Evolutionary conservation across 192 early-diverging fungal genomes (phyloP).

Genomic region (Backusella westeae): DNA sequence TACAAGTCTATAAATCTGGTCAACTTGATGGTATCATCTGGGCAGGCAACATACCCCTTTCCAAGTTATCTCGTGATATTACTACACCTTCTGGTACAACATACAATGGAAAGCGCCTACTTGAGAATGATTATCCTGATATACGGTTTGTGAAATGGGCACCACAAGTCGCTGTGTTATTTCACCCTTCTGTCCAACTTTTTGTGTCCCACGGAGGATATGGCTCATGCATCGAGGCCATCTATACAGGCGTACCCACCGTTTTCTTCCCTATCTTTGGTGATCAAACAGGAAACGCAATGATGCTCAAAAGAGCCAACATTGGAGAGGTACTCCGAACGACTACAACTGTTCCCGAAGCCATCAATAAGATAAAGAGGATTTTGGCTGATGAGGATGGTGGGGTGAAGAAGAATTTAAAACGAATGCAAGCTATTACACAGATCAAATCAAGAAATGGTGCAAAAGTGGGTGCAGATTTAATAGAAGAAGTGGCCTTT

Average conservation of each 20-base stretch:
- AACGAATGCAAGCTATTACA: background rate
- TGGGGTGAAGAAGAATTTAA: too few relatives aligned
- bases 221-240: slow-evolving; percentile 26
- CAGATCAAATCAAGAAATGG: slow-evolving; percentile 8
- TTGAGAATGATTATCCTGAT: background rate
- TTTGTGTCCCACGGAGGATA: slow-evolving; percentile 33
- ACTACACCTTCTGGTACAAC: background rate
- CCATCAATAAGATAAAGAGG: too few relatives aligned
- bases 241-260: slow-evolving; percentile 21
- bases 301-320: too few relatives aligned
- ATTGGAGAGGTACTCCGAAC: too few relatives aligned
- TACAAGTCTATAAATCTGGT: slow-evolving; percentile 15
- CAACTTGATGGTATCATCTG: slow-evolving; percentile 37
- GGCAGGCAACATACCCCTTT: background rate
- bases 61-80: background rate
- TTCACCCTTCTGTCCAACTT: slow-evolving; percentile 16
- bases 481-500: slow-evolving; percentile 25
- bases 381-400: too few relatives aligned
- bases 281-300: slow-evolving; percentile 18
- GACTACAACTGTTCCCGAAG: too few relatives aligned
- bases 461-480: slow-evolving; percentile 5
- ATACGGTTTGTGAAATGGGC: slow-evolving; percentile 14
- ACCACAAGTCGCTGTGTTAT: slow-evolving; percentile 29
- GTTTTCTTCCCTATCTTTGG: slow-evolving; percentile 26
- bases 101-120: background rate